Conservation (phyloP, 2,329 filamentous ascomycete species). For the Sphaceloma murrayae region DNA sequence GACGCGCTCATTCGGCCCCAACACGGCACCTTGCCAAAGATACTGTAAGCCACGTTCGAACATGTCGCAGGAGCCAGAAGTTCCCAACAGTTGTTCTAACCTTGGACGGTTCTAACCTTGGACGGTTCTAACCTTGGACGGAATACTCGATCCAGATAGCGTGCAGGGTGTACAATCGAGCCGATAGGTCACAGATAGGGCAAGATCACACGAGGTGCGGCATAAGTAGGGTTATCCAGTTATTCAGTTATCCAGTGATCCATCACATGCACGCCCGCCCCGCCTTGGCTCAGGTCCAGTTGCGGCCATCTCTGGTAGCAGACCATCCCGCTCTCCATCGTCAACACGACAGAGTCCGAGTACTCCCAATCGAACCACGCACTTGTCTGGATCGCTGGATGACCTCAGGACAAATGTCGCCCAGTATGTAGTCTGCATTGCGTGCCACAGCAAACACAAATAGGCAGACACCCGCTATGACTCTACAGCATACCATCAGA, state of each 20-base stretch:
- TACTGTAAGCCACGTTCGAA: too few species aligned
- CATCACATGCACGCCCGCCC: constrained; percentile 12
- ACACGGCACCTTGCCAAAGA: too few species aligned
- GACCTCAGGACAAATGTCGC: constrained; percentile 6
- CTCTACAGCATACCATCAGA: constrained; percentile 10
- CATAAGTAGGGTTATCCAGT: background rate
- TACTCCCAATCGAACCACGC: too few species aligned
- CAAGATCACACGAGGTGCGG: constrained; percentile 1
- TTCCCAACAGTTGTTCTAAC: too few species aligned
- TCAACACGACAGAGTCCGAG: background rate
- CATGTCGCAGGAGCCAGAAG: too few species aligned
- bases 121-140: too few species aligned
- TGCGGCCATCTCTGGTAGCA: constrained; percentile 11
- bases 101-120: too few species aligned
- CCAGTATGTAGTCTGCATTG: constrained; percentile 10
- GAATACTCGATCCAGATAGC: background rate
- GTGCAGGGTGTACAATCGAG: background rate
- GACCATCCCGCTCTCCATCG: constrained; percentile 6
- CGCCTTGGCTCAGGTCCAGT: constrained; percentile 13
- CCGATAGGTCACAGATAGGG: constrained; percentile 3
- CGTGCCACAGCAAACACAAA: background rate
- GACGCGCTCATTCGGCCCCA: background rate
- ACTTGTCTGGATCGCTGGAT: background rate
- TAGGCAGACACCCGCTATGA: constrained; percentile 15
- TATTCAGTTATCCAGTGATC: background rate